Evolutionary conservation across 139 green algal species (phyloP).

Genomic region (Chlorella ohadii): DNA sequence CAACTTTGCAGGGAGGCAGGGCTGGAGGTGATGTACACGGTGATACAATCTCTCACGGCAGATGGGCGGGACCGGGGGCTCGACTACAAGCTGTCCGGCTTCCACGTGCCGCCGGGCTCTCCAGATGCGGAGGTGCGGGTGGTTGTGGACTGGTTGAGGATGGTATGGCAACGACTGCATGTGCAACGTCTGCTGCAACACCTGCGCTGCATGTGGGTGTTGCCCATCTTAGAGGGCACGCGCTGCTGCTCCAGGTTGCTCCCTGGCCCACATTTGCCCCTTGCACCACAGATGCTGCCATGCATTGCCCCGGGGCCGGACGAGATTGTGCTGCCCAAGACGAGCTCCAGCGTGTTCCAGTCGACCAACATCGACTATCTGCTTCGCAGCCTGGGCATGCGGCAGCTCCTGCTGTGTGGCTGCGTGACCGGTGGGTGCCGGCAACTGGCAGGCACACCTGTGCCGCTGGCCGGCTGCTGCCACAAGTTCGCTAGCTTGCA

Average conservation of each 20-base stretch:
- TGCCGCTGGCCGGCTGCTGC: neutral
- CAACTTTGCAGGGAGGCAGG: constrained; percentile 37
- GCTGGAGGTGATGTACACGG: constrained; percentile 72
- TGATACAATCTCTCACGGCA: constrained; percentile 68
- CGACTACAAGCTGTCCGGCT: constrained; percentile 82
- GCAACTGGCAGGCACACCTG: neutral
- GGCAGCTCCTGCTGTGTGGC: constrained; percentile 66
- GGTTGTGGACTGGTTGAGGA: too few relatives aligned
- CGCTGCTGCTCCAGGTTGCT: too few relatives aligned
- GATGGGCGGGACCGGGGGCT: constrained; percentile 70
- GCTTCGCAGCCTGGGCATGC: constrained; percentile 54
- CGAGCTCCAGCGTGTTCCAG: constrained; percentile 66
- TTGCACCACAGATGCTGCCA: constrained; percentile 53
- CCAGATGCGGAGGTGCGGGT: constrained; percentile 58
- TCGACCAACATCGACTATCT: constrained; percentile 70
- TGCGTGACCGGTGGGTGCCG: constrained; percentile 60
- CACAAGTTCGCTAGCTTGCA: neutral
- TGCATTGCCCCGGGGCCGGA: constrained; percentile 54
- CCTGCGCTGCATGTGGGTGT: too few relatives aligned
- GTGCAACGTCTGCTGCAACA: too few relatives aligned
- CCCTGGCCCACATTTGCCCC: too few relatives aligned
- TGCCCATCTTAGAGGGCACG: too few relatives aligned
- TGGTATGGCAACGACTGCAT: too few relatives aligned
- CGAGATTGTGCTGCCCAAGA: constrained; percentile 81
- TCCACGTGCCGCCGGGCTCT: constrained; percentile 74